These are phyloP conservation scores for Endogone sp. DNA, from an alignment of 192 early-diverging fungal species.

Conservation along the genomic window DNA sequence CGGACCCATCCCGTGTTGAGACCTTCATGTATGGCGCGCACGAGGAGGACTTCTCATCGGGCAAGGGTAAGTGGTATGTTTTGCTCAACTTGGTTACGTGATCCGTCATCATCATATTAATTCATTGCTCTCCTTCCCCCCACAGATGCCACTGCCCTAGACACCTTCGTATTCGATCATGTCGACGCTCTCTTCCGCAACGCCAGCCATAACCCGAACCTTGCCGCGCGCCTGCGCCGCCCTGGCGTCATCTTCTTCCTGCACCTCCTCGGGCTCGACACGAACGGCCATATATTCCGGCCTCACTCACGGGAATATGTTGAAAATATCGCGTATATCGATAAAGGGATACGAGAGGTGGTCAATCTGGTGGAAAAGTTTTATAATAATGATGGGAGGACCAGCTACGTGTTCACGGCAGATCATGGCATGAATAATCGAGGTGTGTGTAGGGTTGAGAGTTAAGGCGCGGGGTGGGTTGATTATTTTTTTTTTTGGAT, in stretches of 20 bases:
- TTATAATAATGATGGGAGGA: constrained; percentile 76
- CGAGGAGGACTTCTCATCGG: constrained; percentile 83
- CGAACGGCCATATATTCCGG: constrained; percentile 86
- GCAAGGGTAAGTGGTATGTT: constrained; percentile 25
- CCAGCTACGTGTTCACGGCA: constrained; percentile 88
- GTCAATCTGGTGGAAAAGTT: constrained; percentile 70
- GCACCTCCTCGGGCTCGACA: constrained; percentile 93
- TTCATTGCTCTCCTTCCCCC: background rate
- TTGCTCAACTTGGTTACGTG: background rate
- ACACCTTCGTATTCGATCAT: constrained; percentile 91
- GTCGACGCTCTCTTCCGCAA: constrained; percentile 67
- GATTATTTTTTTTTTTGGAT: background rate
- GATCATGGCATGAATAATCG: constrained; percentile 97
- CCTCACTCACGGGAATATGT: constrained; percentile 86
- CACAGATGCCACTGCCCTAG: constrained; percentile 76
- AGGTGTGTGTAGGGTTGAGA: constrained; percentile 33
- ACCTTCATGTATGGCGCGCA: constrained; percentile 89
- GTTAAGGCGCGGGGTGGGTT: background rate
- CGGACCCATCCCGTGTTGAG: constrained; percentile 73
- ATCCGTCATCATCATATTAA: background rate
- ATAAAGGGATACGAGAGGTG: constrained; percentile 66
- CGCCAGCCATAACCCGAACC: constrained; percentile 34
- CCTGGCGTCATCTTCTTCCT: constrained; percentile 88
- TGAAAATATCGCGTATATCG: constrained; percentile 82
- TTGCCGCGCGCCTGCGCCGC: constrained; percentile 57